A percentile compares a stretch with the other conserved stretches of the same genome.
phyloP scores from a whole-genome alignment of 495 filamentous ascomycete species.

The Penicillium pancosmium region DNA sequence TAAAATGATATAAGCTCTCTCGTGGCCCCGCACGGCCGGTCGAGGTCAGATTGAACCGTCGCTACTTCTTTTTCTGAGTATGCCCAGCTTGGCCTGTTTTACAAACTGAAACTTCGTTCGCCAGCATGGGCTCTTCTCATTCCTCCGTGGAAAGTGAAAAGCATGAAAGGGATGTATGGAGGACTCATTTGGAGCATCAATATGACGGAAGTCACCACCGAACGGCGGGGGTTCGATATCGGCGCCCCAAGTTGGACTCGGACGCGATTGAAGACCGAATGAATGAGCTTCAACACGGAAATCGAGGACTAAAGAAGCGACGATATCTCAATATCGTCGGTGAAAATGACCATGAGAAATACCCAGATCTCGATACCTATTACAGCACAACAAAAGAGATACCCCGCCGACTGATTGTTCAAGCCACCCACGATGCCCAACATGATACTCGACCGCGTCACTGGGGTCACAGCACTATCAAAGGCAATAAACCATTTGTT shows the following conservation, averaged over 20 bases:
- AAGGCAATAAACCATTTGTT: constrained; percentile 13
- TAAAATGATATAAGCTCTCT: neutral
- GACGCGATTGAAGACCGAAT: constrained; percentile 10
- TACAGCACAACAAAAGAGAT: constrained; percentile 17
- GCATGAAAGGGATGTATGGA: neutral
- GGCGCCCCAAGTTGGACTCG: neutral
- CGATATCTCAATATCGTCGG: constrained; percentile 13
- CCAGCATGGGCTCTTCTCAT: neutral
- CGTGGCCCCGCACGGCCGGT: neutral
- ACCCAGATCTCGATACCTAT: constrained; percentile 16
- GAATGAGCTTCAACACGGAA: constrained; percentile 12
- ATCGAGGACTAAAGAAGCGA: constrained; percentile 4
- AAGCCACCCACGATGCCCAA: constrained; percentile 10
- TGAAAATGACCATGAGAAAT: constrained; percentile 17
- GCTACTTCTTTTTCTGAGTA: neutral
- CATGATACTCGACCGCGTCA: constrained; percentile 8
- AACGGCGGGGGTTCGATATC: neutral
- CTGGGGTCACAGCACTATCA: constrained; percentile 11
- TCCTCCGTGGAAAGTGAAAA: neutral
- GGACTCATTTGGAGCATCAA: neutral
- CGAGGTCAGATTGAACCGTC: neutral
- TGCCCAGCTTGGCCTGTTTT: neutral
- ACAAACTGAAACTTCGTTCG: neutral
- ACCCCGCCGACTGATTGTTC: constrained; percentile 20
- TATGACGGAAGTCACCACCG: constrained; percentile 4